phyloP scores from a whole-genome alignment of 768 basidiomycete genomes.

The Tubosaeta sp. region DNA sequence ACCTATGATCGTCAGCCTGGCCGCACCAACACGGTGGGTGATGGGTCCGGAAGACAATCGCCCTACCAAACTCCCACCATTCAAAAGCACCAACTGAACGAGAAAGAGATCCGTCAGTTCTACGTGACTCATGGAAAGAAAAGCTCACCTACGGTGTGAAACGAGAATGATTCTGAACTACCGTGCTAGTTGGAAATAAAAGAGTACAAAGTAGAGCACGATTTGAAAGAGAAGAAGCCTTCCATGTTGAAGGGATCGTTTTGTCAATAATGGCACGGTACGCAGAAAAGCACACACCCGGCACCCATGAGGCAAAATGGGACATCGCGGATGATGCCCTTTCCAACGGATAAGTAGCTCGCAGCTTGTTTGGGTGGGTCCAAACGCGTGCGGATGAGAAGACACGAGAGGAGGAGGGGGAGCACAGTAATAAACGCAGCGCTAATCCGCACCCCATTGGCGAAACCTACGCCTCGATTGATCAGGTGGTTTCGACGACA shows the following conservation, averaged over 20 bases:
- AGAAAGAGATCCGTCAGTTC: not conserved
- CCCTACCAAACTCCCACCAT: slow-evolving; percentile 48
- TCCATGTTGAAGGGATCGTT: not conserved
- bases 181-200: slow-evolving; percentile 55
- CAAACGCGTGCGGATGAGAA: slow-evolving; percentile 38
- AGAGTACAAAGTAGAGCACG: slow-evolving; percentile 48
- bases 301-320: slow-evolving; percentile 16
- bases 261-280: not conserved
- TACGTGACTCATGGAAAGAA: not conserved
- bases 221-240: slow-evolving; percentile 27
- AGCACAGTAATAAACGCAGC: slow-evolving; percentile 39
- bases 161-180: slow-evolving; percentile 44
- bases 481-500: slow-evolving; percentile 26
- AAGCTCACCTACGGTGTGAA: slow-evolving; percentile 44
- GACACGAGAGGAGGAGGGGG: slow-evolving; percentile 31
- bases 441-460: slow-evolving; percentile 45
- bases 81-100: slow-evolving; percentile 46
- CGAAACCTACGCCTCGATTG: slow-evolving; percentile 31
- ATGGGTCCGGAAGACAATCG: slow-evolving; percentile 45
- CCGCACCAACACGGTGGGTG: slow-evolving; percentile 40
- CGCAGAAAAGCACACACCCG: slow-evolving; percentile 14
- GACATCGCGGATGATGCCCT: slow-evolving; percentile 8
- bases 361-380: slow-evolving; percentile 23
- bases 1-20: slow-evolving; percentile 39
- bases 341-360: slow-evolving; percentile 16